Conservation (phyloP, 2,329 filamentous ascomycete species). For the Aureobasidium melanogenum region DNA sequence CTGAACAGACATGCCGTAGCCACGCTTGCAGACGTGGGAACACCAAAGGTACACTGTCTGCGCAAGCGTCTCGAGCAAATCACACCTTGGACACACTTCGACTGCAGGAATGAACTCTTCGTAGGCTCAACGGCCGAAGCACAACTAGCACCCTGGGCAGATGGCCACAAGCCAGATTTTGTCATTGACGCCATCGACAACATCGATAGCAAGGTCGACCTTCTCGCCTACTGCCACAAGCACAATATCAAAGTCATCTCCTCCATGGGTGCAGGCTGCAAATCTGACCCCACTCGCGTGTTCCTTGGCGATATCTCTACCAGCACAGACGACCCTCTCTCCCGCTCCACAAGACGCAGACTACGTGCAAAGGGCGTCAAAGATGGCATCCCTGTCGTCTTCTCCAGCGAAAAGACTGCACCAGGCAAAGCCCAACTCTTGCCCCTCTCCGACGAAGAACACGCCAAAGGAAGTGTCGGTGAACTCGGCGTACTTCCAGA, state of each 20-base stretch:
- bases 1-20: constrained; percentile 94
- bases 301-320: constrained; percentile 84
- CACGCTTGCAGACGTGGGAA: constrained; percentile 86
- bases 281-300: constrained; percentile 75
- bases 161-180: constrained; percentile 61
- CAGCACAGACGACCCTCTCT: constrained; percentile 82
- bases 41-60: constrained; percentile 81
- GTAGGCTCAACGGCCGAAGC: constrained; percentile 54
- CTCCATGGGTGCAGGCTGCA: constrained; percentile 93
- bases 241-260: constrained; percentile 76
- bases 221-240: constrained; percentile 79
- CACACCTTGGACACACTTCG: constrained; percentile 84
- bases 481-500: constrained; percentile 84
- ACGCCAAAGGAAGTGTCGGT: constrained; percentile 72
- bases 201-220: constrained; percentile 88
- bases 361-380: constrained; percentile 69
- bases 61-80: constrained; percentile 73
- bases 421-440: constrained; percentile 86
- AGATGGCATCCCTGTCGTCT: constrained; percentile 83
- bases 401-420: constrained; percentile 80
- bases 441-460: constrained; percentile 81
- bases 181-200: constrained; percentile 98
- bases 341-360: constrained; percentile 70
- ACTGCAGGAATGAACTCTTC: constrained; percentile 79
- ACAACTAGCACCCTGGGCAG: constrained; percentile 60